Conservation (phyloP, 73 alveolate species). For the Diophrys sp. region DNA sequence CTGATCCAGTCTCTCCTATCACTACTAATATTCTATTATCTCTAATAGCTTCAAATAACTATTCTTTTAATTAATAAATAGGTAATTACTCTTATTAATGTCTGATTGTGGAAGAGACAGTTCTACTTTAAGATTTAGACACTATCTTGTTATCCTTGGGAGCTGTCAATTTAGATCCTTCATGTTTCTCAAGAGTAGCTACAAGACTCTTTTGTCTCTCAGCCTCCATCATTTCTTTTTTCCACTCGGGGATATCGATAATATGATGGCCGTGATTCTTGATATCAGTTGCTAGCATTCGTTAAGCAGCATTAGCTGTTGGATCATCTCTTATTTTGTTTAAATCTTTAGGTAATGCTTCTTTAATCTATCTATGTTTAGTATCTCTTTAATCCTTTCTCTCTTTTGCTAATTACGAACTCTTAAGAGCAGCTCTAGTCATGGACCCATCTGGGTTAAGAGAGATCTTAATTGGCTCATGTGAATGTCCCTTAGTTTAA, state of each 20-base stretch:
- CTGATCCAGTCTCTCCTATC: conserved; percentile 99
- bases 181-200: not conserved
- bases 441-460: conserved; percentile 93
- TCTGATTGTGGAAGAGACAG: conserved; percentile 63
- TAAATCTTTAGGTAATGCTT: conserved; percentile 72
- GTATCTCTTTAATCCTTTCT: conserved; percentile 92
- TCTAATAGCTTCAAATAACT: conserved; percentile 80
- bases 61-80: conserved; percentile 87
- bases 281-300: conserved; percentile 68
- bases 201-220: conserved; percentile 8
- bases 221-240: conserved; percentile 45
- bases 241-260: conserved; percentile 65
- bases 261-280: conserved; percentile 58
- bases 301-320: conserved; percentile 75
- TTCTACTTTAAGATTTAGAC: not conserved
- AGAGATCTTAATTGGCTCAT: conserved; percentile 87
- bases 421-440: conserved; percentile 88
- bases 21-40: conserved; percentile 90
- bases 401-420: conserved; percentile 83
- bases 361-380: conserved; percentile 69
- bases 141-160: not conserved
- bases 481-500: conserved; percentile 80
- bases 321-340: conserved; percentile 80
- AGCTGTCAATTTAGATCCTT: not conserved
- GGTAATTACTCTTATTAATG: conserved; percentile 98